Evolutionary conservation across 2,329 filamentous ascomycete genomes (phyloP), one percentile per base, ranked within the genome.

Genomic region (Aureobasidium subglaciale): DNA sequence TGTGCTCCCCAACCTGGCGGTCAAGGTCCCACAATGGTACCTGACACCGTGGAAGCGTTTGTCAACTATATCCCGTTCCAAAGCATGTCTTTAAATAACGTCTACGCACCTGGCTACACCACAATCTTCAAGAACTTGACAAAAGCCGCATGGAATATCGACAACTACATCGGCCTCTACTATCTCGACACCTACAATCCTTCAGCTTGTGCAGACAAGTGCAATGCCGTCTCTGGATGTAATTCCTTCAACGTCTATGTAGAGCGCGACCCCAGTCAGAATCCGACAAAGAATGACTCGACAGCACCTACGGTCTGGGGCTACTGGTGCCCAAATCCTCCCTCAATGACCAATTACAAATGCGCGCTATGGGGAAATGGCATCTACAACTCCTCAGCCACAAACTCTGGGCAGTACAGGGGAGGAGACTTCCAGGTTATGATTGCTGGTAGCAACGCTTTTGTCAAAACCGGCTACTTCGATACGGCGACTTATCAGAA

Each of bases 11-110:
- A 67, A 46, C 63, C 63, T 5, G 59, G 64, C 42, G 60, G 49
- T 13, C 59, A 62, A 34, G 63, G 60, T 7, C 65, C 64, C 45
- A 60, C 59, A 22, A 29, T 58, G 20, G 29, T 30, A 6, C 61
- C 60, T 11, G 63, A 65, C 52, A 65, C 63, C 34, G 59, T 58
- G 1, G 58, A 56, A 30, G 63, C 61, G 48, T 69, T 64, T 61
- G 56, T 58, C 57, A 59, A 38, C 49, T 65, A 59, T 52, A 45
- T 42, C 58, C 59, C 30, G 38, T 67, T 59, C 63, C 63, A 53
- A 43, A 42, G 10, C 55, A 59, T 40, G 55, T 64, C 63, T 57
- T 11, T 35, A 6, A 55, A 59, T 32, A 53, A 58, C 35, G 45
- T 22, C 2, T 27, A 57, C n/a, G 40, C 53, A 11, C 27, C 56